Evolutionary conservation across 176 grass and related monocot genomes (phyloP).

Genomic region (Oryza glumipatula): DNA sequence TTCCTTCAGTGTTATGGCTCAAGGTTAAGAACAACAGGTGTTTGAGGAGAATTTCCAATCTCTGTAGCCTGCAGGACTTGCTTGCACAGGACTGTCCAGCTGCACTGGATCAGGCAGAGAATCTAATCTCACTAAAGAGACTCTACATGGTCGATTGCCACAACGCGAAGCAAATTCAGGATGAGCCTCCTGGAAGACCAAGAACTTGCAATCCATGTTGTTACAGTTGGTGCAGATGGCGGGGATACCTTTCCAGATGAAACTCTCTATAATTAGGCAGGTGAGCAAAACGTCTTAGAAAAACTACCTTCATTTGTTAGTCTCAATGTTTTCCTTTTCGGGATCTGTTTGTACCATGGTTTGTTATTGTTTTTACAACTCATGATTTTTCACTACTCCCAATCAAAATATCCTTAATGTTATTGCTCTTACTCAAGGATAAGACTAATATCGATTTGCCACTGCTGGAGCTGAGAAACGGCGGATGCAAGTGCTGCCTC

Average conservation of each 20-base stretch:
- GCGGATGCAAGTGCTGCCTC: too few species aligned
- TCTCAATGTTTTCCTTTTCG: too few species aligned
- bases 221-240: not conserved
- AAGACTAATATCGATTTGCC: too few species aligned
- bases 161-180: not conserved
- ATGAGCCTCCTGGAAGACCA: not conserved
- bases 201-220: not conserved
- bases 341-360: not conserved
- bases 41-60: slow-evolving; percentile 30
- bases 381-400: not conserved
- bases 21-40: slow-evolving; percentile 13
- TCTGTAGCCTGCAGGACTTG: slow-evolving; percentile 4
- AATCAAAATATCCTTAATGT: not conserved
- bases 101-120: not conserved
- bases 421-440: too few species aligned
- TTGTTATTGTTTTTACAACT: not conserved
- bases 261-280: not conserved
- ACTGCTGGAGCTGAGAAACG: too few species aligned
- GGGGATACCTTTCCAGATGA: slow-evolving; percentile 14
- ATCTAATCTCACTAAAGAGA: not conserved
- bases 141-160: slow-evolving; percentile 5
- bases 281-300: not conserved
- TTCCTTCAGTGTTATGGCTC: slow-evolving; percentile 27
- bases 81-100: slow-evolving; percentile 15
- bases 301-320: not conserved